Conservation (phyloP, 306 rosid genomes). For the Gastrolobium villosum region DNA sequence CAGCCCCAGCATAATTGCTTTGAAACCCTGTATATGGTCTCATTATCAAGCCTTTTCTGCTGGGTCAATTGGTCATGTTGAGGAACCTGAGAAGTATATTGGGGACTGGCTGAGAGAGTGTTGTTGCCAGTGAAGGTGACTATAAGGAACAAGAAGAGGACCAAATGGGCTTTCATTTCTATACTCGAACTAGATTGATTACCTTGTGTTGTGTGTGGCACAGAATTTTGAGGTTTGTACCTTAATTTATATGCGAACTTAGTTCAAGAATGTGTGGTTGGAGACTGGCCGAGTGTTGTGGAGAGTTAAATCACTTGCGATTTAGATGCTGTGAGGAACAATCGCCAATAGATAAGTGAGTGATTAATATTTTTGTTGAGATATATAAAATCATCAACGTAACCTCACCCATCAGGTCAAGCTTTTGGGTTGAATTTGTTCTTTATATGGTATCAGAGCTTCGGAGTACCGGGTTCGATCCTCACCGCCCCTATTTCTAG, state of each 20-base stretch:
- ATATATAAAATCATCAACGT: too few relatives aligned
- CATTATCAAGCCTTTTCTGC: conserved; percentile 56
- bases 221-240: conserved; percentile 31
- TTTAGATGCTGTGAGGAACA: background rate
- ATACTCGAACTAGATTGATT: background rate
- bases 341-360: conserved; percentile 9
- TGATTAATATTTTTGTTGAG: too few relatives aligned
- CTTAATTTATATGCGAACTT: conserved; percentile 43
- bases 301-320: conserved; percentile 4
- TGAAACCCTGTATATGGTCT: conserved; percentile 69
- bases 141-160: conserved; percentile 43
- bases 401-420: too few relatives aligned
- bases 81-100: conserved; percentile 12
- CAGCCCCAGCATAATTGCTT: conserved; percentile 90
- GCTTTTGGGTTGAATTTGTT: too few relatives aligned
- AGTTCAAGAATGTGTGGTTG: conserved; percentile 11
- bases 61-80: conserved; percentile 36
- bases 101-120: conserved; percentile 28
- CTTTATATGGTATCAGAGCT: too few relatives aligned
- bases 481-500: too few relatives aligned
- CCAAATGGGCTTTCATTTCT: conserved; percentile 53
- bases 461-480: too few relatives aligned
- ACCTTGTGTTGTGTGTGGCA: conserved; percentile 21
- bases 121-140: conserved; percentile 34
- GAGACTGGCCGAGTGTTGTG: background rate